phyloP scores from a whole-genome alignment of 306 rosid species.

The Fagus crenata region DNA sequence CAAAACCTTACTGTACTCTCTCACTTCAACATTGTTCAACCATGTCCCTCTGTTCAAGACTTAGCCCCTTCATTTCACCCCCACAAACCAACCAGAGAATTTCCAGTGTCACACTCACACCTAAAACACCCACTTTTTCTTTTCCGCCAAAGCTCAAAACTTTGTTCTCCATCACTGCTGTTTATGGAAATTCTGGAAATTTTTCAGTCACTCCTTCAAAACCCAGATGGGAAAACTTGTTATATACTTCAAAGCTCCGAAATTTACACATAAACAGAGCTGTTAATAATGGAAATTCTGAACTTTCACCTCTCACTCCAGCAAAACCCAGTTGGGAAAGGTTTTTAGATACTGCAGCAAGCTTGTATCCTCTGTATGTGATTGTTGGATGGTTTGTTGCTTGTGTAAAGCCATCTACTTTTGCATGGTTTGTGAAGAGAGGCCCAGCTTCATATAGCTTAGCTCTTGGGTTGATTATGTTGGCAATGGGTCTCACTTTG shows the following conservation, averaged over 20 bases:
- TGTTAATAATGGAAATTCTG: constrained; percentile 14
- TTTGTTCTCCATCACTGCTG: not conserved
- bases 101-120: constrained; percentile 6
- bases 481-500: constrained; percentile 49
- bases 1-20: not conserved
- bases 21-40: not conserved
- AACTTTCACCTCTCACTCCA: constrained; percentile 1
- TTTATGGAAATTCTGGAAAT: not conserved
- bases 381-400: constrained; percentile 45
- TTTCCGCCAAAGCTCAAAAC: constrained; percentile 11
- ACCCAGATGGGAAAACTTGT: constrained; percentile 7
- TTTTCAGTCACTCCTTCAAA: not conserved
- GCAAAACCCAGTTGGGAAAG: constrained; percentile 34
- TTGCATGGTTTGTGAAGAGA: constrained; percentile 42
- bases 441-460: constrained; percentile 39
- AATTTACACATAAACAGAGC: constrained; percentile 24
- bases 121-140: not conserved
- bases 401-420: constrained; percentile 42
- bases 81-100: constrained; percentile 21
- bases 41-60: constrained; percentile 27
- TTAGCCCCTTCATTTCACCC: constrained; percentile 24
- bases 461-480: constrained; percentile 45
- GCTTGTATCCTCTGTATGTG: constrained; percentile 47
- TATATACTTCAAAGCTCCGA: not conserved
- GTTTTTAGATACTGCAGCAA: constrained; percentile 37